phyloP scores from a whole-genome alignment of 305 asterid genomes.

The Coffea humblotiana region DNA sequence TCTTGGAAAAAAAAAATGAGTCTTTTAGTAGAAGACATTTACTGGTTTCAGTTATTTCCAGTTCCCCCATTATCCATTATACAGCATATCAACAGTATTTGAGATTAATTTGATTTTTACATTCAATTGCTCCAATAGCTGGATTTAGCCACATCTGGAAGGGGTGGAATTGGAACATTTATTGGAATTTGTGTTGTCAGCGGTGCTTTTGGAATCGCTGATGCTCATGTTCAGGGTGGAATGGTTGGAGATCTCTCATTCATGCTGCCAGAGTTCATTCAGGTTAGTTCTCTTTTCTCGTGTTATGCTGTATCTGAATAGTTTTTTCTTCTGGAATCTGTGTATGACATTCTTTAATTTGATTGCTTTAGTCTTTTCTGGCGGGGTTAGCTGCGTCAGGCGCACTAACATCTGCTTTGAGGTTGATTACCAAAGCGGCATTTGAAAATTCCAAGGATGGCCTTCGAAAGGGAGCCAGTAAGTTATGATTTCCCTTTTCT shows the following conservation, averaged over 20 bases:
- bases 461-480: slow-evolving; percentile 50
- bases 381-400: slow-evolving; percentile 51
- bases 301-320: neutral
- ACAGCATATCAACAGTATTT: neutral
- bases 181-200: slow-evolving; percentile 35
- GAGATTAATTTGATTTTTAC: neutral
- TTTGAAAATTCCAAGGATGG: slow-evolving; percentile 36
- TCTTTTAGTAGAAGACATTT: neutral
- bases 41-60: neutral
- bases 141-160: slow-evolving; percentile 49
- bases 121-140: slow-evolving; percentile 22
- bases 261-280: slow-evolving; percentile 40
- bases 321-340: neutral
- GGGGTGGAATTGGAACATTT: slow-evolving; percentile 40
- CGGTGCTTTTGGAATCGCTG: slow-evolving; percentile 45
- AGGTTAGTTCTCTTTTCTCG: slow-evolving; percentile 25
- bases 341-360: neutral
- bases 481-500: slow-evolving; percentile 5
- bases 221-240: slow-evolving; percentile 52
- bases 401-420: slow-evolving; percentile 44
- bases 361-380: slow-evolving; percentile 36
- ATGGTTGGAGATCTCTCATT: slow-evolving; percentile 47
- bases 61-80: neutral
- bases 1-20: neutral
- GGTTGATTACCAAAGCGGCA: slow-evolving; percentile 48